phyloP scores from a whole-genome alignment of 176 grass and related monocot species.

The Guadua angustifolia region DNA sequence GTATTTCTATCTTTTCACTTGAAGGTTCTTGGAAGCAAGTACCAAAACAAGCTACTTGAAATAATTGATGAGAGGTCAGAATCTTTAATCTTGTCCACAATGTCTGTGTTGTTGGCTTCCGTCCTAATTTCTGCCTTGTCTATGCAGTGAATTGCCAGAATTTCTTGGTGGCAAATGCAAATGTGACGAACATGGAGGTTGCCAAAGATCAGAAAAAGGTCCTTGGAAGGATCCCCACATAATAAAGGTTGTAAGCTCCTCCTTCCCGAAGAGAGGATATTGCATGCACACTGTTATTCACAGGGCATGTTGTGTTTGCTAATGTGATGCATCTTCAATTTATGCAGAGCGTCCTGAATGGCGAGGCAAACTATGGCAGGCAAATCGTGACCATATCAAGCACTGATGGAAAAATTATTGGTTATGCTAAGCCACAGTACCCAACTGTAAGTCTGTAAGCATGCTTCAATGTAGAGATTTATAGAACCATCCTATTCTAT shows the following conservation, averaged over 20 bases:
- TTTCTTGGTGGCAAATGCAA: conserved; percentile 91
- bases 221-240: conserved; percentile 91
- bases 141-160: conserved; percentile 84
- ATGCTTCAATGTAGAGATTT: conserved; percentile 29
- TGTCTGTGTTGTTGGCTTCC: conserved; percentile 37
- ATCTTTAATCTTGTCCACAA: conserved; percentile 24
- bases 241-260: conserved; percentile 62
- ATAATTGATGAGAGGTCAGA: conserved; percentile 84
- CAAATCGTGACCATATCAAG: conserved; percentile 95
- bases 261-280: conserved; percentile 14
- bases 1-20: conserved; percentile 41
- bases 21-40: conserved; percentile 95
- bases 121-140: conserved; percentile 44
- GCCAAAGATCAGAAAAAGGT: conserved; percentile 85
- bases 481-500: conserved; percentile 18
- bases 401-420: conserved; percentile 74
- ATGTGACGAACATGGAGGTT: conserved; percentile 75
- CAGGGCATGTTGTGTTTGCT: conserved; percentile 11
- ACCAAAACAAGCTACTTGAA: conserved; percentile 88
- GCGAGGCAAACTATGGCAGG: conserved; percentile 79
- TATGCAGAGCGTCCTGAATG: conserved; percentile 79
- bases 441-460: conserved; percentile 63
- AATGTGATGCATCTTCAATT: conserved; percentile 37
- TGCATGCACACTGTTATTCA: neutral
- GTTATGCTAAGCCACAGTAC: conserved; percentile 67